Conservation (phyloP, 495 filamentous ascomycete species). For the Aspergillus bertholletiae region DNA sequence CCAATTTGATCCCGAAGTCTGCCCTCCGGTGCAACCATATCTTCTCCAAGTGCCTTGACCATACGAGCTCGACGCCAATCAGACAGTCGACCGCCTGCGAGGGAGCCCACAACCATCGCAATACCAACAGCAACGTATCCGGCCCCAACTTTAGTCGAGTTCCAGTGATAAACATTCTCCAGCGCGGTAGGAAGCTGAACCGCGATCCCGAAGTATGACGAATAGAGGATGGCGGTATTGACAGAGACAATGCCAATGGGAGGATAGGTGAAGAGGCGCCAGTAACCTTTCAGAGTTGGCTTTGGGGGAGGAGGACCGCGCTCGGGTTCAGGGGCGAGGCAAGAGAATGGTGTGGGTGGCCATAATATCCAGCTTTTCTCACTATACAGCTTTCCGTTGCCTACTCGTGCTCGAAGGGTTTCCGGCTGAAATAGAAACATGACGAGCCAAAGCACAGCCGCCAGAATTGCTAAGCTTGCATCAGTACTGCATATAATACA, state of each 20-base stretch:
- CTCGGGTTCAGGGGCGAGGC: conserved; percentile 11
- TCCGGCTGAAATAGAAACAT: conserved; percentile 29
- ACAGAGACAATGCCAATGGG: conserved; percentile 24
- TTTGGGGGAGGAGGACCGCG: conserved; percentile 8
- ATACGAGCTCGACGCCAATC: conserved; percentile 14
- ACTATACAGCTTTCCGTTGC: conserved; percentile 19
- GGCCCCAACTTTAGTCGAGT: conserved; percentile 16
- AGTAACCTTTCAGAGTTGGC: conserved; percentile 18
- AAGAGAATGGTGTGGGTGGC: neutral
- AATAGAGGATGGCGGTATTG: conserved; percentile 26
- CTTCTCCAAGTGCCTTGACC: conserved; percentile 2
- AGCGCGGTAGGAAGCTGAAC: conserved; percentile 19
- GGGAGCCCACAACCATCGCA: conserved; percentile 23
- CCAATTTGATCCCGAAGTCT: conserved; percentile 22
- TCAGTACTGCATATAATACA: neutral
- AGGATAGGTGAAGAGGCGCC: conserved; percentile 20
- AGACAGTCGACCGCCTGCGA: conserved; percentile 23
- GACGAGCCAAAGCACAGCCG: conserved; percentile 15
- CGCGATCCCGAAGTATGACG: conserved; percentile 20
- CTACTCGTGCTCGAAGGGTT: conserved; percentile 26
- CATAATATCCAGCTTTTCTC: conserved; percentile 11
- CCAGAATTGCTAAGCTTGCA: conserved; percentile 2
- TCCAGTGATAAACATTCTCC: neutral
- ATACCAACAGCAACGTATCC: conserved; percentile 25
- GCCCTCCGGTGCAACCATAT: conserved; percentile 19